Evolutionary conservation across 169 alveolate species (phyloP).

Genomic region (Neospora caninum): DNA sequence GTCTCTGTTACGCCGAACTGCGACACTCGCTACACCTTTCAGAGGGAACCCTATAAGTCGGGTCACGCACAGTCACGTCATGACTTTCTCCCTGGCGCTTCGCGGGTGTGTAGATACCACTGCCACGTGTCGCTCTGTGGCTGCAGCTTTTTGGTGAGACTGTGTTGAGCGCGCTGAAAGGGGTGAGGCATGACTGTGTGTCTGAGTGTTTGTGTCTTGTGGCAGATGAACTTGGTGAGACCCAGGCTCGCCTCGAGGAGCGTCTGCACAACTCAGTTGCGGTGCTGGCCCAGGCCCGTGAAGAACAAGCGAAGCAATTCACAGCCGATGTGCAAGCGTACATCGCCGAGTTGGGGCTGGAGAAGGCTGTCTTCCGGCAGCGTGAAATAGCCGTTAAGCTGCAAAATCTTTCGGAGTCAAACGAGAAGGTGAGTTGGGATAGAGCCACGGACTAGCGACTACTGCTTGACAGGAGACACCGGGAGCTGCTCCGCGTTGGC

Average conservation of each 20-base stretch:
- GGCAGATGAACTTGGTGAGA: neutral
- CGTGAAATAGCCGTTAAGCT: neutral
- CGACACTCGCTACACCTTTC: too few species aligned
- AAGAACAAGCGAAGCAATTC: neutral
- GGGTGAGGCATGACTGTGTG: too few species aligned
- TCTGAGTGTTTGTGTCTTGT: neutral
- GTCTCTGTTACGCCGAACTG: too few species aligned
- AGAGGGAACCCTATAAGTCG: too few species aligned
- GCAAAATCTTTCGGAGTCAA: neutral
- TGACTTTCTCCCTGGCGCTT: too few species aligned
- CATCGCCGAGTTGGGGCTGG: neutral
- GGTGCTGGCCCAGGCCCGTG: neutral
- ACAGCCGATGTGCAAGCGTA: neutral
- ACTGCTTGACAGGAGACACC: neutral
- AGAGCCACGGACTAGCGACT: neutral
- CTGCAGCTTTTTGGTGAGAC: too few species aligned
- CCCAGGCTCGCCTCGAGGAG: neutral
- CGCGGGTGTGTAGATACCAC: too few species aligned
- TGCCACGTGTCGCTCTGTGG: too few species aligned
- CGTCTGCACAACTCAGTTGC: neutral
- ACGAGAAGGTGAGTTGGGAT: neutral
- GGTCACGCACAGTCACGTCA: too few species aligned
- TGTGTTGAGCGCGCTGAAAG: too few species aligned
- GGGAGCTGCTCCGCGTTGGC: neutral
- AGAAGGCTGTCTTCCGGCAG: neutral